Evolutionary conservation across 2,329 filamentous ascomycete genomes (phyloP).

Genomic region (Ascochyta pisi): DNA sequence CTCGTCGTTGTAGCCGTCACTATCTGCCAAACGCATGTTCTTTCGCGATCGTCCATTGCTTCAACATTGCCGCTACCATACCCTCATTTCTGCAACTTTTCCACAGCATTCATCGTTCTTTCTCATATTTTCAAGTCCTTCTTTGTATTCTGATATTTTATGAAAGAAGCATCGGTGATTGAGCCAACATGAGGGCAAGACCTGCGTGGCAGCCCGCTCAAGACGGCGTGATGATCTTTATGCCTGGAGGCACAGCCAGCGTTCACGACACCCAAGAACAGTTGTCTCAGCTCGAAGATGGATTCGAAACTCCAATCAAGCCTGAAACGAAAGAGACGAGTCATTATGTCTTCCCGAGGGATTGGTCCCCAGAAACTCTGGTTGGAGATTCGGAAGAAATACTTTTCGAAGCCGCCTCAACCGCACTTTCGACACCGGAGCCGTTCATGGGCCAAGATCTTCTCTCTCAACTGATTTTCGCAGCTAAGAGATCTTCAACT

Average conservation of each 20-base stretch:
- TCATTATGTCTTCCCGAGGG: not conserved
- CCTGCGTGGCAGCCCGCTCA: not conserved
- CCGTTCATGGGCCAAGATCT: not conserved
- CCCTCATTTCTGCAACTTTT: not conserved
- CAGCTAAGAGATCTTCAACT: not conserved
- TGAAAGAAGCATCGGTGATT: not conserved
- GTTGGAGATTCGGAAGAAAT: not conserved
- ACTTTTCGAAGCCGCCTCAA: not conserved
- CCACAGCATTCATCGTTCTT: too few relatives aligned
- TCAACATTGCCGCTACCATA: not conserved
- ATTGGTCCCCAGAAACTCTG: not conserved
- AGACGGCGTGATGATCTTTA: not conserved
- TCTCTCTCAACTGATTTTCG: not conserved
- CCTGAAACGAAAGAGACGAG: not conserved
- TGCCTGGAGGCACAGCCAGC: not conserved
- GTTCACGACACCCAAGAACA: not conserved
- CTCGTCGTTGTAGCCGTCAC: not conserved
- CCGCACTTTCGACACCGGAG: not conserved
- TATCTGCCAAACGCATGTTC: too few relatives aligned
- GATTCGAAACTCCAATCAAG: not conserved
- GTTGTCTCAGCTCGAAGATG: not conserved
- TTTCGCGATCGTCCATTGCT: too few relatives aligned
- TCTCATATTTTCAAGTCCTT: not conserved
- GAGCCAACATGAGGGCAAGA: not conserved
- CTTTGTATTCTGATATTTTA: not conserved